Percentiles rank a stretch among this genome's conserved stretches.
phyloP scores from a whole-genome alignment of 2,329 filamentous ascomycete species.

The Botryotinia calthae region DNA sequence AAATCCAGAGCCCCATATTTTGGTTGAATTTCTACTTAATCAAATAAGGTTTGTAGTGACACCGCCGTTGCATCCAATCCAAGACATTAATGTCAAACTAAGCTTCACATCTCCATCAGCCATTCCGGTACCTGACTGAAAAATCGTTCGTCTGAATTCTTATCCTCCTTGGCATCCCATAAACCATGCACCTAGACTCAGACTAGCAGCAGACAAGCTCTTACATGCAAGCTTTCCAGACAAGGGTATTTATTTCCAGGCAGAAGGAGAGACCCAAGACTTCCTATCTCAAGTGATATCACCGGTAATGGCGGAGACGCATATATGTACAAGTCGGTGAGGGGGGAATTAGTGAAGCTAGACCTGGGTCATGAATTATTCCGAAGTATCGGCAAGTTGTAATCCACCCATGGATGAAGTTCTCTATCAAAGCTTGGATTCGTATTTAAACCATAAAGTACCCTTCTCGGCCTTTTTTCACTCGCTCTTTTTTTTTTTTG shows the following conservation, averaged over 20 bases:
- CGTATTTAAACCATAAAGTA: background rate
- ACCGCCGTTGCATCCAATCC: background rate
- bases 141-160: background rate
- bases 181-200: background rate
- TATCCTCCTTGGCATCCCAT: background rate
- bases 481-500: background rate
- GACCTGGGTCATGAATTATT: background rate
- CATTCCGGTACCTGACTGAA: background rate
- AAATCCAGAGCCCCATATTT: background rate
- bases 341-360: background rate
- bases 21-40: background rate
- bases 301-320: background rate
- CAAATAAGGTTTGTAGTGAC: background rate
- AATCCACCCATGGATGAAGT: background rate
- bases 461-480: background rate
- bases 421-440: background rate
- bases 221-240: background rate
- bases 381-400: constrained; percentile 1
- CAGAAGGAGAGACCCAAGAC: background rate
- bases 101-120: background rate
- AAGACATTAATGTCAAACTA: background rate
- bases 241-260: background rate
- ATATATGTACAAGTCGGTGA: background rate
- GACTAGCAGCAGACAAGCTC: background rate
- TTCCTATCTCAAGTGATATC: background rate